Evolutionary conservation across 768 basidiomycete species (phyloP).

Genomic region (Mrakia hoshinonis): DNA sequence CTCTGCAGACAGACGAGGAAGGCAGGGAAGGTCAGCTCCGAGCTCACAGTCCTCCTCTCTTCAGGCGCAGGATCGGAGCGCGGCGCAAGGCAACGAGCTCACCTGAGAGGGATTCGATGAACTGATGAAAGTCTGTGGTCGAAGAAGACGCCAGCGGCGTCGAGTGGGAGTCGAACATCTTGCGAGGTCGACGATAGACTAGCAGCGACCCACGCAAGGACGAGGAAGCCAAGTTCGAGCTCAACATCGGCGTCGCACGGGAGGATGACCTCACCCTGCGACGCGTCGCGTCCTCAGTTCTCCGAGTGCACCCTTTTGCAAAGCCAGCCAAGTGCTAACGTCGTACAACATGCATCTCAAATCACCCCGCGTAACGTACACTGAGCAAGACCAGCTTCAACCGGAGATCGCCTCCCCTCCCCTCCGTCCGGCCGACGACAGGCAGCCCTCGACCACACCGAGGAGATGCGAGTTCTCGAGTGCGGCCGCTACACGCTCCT

Average conservation of each 20-base stretch:
- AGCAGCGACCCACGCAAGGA: neutral
- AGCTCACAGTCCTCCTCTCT: neutral
- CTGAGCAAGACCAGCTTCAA: neutral
- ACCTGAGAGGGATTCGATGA: conserved; percentile 8
- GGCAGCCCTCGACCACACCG: conserved; percentile 74
- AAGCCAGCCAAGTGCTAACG: neutral
- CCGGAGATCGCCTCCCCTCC: conserved; percentile 12
- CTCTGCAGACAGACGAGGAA: neutral
- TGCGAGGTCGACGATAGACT: neutral
- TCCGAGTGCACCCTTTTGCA: too few species aligned
- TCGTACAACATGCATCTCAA: neutral
- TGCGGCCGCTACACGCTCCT: conserved; percentile 94
- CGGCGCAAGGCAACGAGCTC: neutral
- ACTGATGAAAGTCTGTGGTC: neutral
- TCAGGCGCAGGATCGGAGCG: neutral
- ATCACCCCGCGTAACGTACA: neutral
- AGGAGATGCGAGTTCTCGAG: conserved; percentile 82
- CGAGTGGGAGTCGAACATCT: neutral
- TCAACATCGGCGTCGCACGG: neutral
- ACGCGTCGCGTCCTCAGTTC: too few species aligned
- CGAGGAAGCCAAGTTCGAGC: neutral
- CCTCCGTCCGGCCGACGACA: conserved; percentile 43
- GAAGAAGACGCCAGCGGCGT: neutral
- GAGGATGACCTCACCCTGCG: neutral
- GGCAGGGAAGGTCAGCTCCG: neutral